These are phyloP conservation scores for Omphalea diandra DNA, from an alignment of 441 rosid species.

Conservation along the genomic window DNA sequence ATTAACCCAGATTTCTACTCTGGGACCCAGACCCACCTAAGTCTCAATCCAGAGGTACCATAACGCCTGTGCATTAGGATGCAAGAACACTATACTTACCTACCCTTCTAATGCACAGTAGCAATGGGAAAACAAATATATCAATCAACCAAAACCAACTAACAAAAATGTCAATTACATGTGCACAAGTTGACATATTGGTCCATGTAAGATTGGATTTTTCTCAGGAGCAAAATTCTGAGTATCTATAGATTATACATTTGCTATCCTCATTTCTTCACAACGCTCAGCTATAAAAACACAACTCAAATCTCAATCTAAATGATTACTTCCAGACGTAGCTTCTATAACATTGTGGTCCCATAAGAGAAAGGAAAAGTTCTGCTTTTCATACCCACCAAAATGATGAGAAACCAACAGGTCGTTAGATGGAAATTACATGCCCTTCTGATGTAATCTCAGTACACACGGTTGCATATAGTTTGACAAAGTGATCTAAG, in stretches of 20 bases:
- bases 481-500: slow-evolving; percentile 70
- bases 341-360: slow-evolving; percentile 6
- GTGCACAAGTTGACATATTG: no score
- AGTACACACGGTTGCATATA: slow-evolving; percentile 70
- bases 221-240: slow-evolving; percentile 11
- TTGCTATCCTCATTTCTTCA: slow-evolving; percentile 6
- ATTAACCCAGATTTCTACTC: no score
- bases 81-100: no score
- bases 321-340: slow-evolving; percentile 4
- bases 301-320: not conserved
- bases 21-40: no score
- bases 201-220: not conserved
- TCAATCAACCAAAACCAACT: not conserved
- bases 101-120: no score
- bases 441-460: slow-evolving; percentile 18
- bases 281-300: slow-evolving; percentile 4
- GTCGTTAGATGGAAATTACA: not conserved
- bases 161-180: not conserved
- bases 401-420: not conserved
- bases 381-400: not conserved
- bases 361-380: not conserved
- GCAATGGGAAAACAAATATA: not conserved
- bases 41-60: no score
- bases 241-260: slow-evolving; percentile 7
- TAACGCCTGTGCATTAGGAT: no score